Percentiles rank a stretch among this genome's conserved stretches.
phyloP scores from a whole-genome alignment of 2,329 filamentous ascomycete species.

The Fusarium austroafricanum region DNA sequence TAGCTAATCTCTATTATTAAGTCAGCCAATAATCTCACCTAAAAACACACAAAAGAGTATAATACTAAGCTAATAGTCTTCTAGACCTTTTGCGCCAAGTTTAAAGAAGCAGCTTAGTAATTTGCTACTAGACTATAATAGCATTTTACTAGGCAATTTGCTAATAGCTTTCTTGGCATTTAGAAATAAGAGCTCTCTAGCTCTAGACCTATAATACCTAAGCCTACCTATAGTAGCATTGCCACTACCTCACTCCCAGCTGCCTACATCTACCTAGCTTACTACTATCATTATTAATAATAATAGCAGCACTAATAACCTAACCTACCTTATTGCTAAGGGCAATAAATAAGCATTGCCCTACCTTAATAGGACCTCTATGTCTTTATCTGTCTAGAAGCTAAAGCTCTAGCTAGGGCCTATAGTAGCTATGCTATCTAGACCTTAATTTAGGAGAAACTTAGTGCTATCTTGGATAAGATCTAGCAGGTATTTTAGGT shows the following conservation, averaged over 20 bases:
- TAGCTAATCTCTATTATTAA: background rate
- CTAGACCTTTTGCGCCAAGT: background rate
- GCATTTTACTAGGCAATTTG: background rate
- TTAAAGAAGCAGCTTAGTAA: background rate
- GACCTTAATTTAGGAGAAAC: constrained; percentile 21
- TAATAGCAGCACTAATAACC: background rate
- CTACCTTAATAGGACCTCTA: no score
- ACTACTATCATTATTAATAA: background rate
- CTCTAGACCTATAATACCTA: background rate
- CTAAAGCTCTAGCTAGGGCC: background rate
- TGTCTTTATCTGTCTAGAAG: no score
- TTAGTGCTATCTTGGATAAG: constrained; percentile 12
- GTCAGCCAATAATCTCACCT: background rate
- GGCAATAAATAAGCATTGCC: no score
- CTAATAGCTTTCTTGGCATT: background rate
- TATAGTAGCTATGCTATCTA: background rate
- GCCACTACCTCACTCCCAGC: background rate
- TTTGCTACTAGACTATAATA: background rate
- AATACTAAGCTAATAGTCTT: background rate
- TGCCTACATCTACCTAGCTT: background rate
- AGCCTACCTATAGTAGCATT: background rate
- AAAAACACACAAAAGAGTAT: background rate
- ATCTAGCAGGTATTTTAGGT: constrained; percentile 8
- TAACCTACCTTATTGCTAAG: no score
- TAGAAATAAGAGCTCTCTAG: background rate